These are phyloP conservation scores for Pezicula radicicola DNA, from an alignment of 2,329 filamentous ascomycete genomes.

Conservation along the genomic window DNA sequence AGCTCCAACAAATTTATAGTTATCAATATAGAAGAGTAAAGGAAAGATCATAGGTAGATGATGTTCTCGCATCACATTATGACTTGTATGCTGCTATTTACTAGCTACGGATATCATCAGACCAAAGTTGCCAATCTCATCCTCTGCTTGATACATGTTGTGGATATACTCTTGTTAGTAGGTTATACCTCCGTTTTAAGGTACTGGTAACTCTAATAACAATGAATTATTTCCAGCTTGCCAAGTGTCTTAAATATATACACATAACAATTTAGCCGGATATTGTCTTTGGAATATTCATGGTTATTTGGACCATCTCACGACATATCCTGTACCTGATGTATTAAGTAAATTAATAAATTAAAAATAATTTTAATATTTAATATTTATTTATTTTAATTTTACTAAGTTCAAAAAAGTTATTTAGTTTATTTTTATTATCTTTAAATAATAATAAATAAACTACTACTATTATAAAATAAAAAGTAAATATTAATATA, in stretches of 20 bases:
- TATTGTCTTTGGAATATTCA: slow-evolving; percentile 76
- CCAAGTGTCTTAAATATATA: slow-evolving; percentile 88
- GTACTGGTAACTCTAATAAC: slow-evolving; percentile 3
- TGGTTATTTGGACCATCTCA: slow-evolving; percentile 75
- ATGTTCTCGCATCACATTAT: slow-evolving; percentile 93
- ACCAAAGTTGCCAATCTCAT: slow-evolving; percentile 84
- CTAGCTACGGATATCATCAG: slow-evolving; percentile 80
- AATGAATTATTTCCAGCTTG: slow-evolving; percentile 50
- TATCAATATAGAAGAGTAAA: slow-evolving; percentile 85
- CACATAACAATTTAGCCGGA: slow-evolving; percentile 74
- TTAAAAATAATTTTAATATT: too few species aligned
- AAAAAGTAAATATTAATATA: too few species aligned
- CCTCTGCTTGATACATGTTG: slow-evolving; percentile 84
- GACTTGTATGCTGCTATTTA: slow-evolving; percentile 72
- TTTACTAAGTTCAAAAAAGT: too few species aligned
- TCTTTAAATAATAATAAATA: too few species aligned
- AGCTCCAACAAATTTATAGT: slow-evolving; percentile 89
- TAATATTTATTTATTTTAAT: too few species aligned
- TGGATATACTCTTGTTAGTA: slow-evolving; percentile 82
- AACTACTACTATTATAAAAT: too few species aligned
- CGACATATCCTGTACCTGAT: slow-evolving; percentile 76
- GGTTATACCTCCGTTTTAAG: slow-evolving; percentile 27
- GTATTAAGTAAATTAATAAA: too few species aligned
- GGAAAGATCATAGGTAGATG: slow-evolving; percentile 92
- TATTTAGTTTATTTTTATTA: too few species aligned